Evolutionary conservation across 169 alveolate species (phyloP), one percentile per base, ranked within the genome.

Genomic region (Plasmodium adleri): DNA sequence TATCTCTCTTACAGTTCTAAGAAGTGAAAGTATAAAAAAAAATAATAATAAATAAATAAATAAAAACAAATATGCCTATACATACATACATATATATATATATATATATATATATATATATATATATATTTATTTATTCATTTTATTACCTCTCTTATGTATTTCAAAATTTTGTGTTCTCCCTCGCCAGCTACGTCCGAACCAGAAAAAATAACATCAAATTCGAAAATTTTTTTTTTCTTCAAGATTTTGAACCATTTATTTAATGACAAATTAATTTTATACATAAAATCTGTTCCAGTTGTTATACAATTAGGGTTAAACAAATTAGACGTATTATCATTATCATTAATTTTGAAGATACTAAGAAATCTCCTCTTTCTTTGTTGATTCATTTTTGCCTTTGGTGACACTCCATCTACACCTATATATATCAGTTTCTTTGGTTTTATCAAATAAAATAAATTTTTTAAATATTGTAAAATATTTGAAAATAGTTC

Each of bases 401-500:
- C 99, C 88, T 98, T 95, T n/a, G 99, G 99, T 28, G 99, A 99
- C n/a, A 98, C 99, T 0, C 99, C 99, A 92, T 98, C 99, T 12
- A 97, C 95, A 2, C 99, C 99, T 50, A 98, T 88, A 87, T 97
- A 97, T 10, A 97, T 93, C 64, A 98, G 74, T 72, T 95, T 95
- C 80, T 92, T 93, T 9, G 99, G 99, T 62, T 96, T 94, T 6
- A 95, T 96, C 60, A 96, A 92, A 78, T 96, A 97, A 47, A 98
- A 96, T 52, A 98, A 74, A 92, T 96, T 95, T 86, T 96, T 98
- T 32, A 98, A 97, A 88, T 96, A 96, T 54, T 92, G 94, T 74
- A 97, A 97, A 39, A 96, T 94, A 60, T 95, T 94, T 74, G 97
- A 72, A 87, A 95, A 63, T 43, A 78, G n/a, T 22, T 78, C 71